phyloP scores from a whole-genome alignment of 1,139 yeast species.

The Scheffersomyces parashehatae region DNA sequence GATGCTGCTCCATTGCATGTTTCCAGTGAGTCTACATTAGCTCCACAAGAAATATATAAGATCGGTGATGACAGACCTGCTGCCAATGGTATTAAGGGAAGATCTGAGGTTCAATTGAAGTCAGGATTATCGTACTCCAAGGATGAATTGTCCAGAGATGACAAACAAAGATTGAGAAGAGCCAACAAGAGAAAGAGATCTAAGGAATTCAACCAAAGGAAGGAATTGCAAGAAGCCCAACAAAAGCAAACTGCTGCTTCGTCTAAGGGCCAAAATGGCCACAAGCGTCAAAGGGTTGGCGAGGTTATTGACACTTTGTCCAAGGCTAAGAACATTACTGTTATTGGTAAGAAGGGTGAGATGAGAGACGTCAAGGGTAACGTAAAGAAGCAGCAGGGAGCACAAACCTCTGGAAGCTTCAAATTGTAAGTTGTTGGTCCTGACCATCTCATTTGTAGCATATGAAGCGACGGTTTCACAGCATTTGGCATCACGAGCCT shows the following conservation, averaged over 20 bases:
- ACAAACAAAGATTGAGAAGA: constrained; percentile 83
- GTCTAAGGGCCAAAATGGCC: constrained; percentile 20
- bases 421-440: constrained; percentile 14
- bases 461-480: neutral
- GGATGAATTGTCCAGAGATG: constrained; percentile 82
- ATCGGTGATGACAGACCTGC: constrained; percentile 52
- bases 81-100: constrained; percentile 39
- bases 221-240: constrained; percentile 25
- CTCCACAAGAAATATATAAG: constrained; percentile 93
- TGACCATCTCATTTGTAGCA: neutral
- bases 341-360: constrained; percentile 77
- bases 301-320: constrained; percentile 73
- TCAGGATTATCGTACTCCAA: constrained; percentile 83
- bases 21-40: constrained; percentile 73
- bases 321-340: constrained; percentile 74
- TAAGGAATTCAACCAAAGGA: constrained; percentile 47
- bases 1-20: constrained; percentile 93
- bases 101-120: constrained; percentile 65
- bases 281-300: constrained; percentile 58
- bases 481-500: no score
- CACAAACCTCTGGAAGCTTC: constrained; percentile 17
- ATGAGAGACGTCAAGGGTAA: constrained; percentile 75
- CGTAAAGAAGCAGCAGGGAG: constrained; percentile 38
- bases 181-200: constrained; percentile 81
- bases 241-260: constrained; percentile 21